Evolutionary conservation across 2,329 filamentous ascomycete genomes (phyloP), one percentile per base, ranked within the genome.

Genomic region (Fusarium citri): DNA sequence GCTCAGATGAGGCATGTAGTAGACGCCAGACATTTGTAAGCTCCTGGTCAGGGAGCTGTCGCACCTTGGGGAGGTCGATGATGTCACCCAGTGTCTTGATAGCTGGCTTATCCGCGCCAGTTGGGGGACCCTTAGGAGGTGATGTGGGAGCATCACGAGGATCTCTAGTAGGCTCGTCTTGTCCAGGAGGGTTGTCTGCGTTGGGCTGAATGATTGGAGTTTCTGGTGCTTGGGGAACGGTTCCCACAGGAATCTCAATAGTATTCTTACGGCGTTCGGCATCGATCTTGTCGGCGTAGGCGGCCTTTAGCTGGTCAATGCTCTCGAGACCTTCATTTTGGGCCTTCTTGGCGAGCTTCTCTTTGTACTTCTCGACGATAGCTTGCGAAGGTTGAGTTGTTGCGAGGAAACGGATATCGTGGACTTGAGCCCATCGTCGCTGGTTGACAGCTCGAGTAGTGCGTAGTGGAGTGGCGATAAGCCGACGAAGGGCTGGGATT

Each of bases 11-110:
- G 42, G 94, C 91, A 83, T 98, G 93, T 54, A 93, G 92, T 26
- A 97, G 88, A 25, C 95, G 92, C 96, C 96, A 99, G 74, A 98
- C 87, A 31, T 91, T 88, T 74, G 94, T 91, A 59, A 99, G 91
- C 79, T 98, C 94, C 78, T 93, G 91, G 20, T 87, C 83, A 0
- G 94, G 92, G 6, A 98, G 89, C 47, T 82, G 79, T 55, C 87
- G 86, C 57, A 89, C 89, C 79, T 98, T 98, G 64, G 89, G 84
- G 51, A 98, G 84, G 82, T 98, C 92, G 75, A 99, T 83, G 79
- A 85, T 85, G 69, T 83, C 80, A 74, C 82, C 83, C 66, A 86
- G 84, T 6, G 85, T 81, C 72, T 86, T 83, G 68, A 86, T 68
- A 65, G 77, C 70, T 56, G 78, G 72, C 56, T 77, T 76, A 20